Percentiles rank a stretch among this genome's conserved stretches.
Evolutionary conservation across 2,329 filamentous ascomycete species (phyloP).

Genomic region (Teratosphaeria zuluensis): DNA sequence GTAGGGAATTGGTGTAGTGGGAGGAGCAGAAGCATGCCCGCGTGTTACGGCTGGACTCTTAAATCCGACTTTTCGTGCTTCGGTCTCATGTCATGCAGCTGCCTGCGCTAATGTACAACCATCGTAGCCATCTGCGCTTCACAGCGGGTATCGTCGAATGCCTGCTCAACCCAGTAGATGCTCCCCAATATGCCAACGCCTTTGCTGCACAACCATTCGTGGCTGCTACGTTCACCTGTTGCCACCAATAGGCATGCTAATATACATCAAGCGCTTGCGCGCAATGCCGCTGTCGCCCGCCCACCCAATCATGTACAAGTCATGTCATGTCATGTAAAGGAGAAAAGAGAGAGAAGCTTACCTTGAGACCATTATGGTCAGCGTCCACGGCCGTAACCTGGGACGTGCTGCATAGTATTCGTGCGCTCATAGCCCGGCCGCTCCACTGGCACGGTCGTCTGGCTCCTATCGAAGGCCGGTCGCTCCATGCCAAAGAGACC

Average conservation of each 20-base stretch:
- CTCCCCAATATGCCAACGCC: neutral
- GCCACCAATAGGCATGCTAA: neutral
- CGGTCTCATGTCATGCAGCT: neutral
- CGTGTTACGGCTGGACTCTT: neutral
- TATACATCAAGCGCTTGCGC: neutral
- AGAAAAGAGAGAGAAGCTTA: neutral
- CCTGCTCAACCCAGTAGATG: neutral
- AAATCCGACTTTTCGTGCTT: neutral
- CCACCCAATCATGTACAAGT: neutral
- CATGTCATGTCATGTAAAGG: neutral
- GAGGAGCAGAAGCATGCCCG: neutral
- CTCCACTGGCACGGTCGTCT: neutral
- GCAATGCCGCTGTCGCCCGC: neutral
- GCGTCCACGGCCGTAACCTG: neutral
- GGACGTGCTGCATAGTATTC: neutral
- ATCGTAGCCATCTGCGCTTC: neutral
- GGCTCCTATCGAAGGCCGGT: neutral
- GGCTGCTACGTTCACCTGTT: neutral
- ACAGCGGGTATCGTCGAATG: neutral
- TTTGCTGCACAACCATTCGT: neutral
- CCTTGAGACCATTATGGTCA: neutral
- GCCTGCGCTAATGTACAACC: neutral
- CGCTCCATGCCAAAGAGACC: neutral
- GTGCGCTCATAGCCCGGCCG: conserved; percentile 1
- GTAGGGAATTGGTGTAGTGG: neutral